Conservation (phyloP, 352 stramenopile genomes). For the Phytophthora palmivora region DNA sequence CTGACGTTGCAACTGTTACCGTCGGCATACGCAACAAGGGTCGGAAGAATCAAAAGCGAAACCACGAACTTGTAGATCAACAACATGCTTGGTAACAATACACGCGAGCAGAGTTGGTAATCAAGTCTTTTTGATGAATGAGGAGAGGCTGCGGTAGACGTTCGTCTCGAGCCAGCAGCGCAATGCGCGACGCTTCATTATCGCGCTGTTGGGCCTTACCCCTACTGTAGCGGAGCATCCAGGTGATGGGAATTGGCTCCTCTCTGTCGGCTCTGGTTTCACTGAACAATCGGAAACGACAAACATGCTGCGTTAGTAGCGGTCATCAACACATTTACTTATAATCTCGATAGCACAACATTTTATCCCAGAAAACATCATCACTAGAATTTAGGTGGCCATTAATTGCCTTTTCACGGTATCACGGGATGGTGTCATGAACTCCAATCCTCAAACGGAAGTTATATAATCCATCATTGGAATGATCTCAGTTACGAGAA, state of each 20-base stretch:
- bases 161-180: not conserved
- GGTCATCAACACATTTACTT: no score
- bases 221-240: no score
- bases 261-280: constrained; percentile 16
- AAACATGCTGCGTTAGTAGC: no score
- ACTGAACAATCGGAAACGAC: not conserved
- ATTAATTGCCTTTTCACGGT: no score
- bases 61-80: constrained; percentile 11
- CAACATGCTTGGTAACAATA: constrained; percentile 15
- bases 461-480: no score
- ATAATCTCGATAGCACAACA: no score
- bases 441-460: no score
- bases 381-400: no score
- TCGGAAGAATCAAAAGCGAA: constrained; percentile 15
- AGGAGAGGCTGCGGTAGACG: not conserved
- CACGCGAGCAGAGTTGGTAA: not conserved
- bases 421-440: no score
- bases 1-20: constrained; percentile 23
- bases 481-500: no score
- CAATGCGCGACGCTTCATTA: constrained; percentile 15
- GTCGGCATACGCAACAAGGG: constrained; percentile 1
- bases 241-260: constrained; percentile 18
- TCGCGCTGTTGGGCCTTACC: not conserved
- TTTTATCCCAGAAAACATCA: no score
- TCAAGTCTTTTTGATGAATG: constrained; percentile 6